Conservation (phyloP, 768 basidiomycete species). For the Cyclocybe aegerita region DNA sequence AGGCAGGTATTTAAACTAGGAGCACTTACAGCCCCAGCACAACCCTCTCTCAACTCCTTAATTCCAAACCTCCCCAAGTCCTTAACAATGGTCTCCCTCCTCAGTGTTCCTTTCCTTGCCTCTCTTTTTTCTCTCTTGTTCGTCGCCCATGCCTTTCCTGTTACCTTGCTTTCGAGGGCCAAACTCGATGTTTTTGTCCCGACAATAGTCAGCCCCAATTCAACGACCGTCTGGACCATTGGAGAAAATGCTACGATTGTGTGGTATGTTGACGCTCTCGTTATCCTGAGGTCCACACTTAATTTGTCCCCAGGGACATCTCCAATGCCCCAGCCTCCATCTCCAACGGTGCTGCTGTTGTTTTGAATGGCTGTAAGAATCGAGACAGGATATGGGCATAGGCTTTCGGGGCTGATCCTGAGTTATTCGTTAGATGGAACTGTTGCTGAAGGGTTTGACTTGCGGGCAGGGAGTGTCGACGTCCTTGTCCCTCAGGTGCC, state of each 20-base stretch:
- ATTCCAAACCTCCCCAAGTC: constrained; percentile 6
- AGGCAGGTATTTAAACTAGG: constrained; percentile 15
- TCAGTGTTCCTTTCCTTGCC: constrained; percentile 21
- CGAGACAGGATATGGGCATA: background rate
- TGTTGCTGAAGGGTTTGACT: constrained; percentile 34
- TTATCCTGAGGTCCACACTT: background rate
- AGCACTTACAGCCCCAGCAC: background rate
- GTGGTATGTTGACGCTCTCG: constrained; percentile 22
- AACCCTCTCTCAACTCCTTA: constrained; percentile 4
- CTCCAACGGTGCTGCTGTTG: constrained; percentile 37
- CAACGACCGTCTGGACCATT: constrained; percentile 26
- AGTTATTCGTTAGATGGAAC: constrained; percentile 18
- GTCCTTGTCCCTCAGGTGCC: constrained; percentile 37
- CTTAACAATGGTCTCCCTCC: constrained; percentile 20
- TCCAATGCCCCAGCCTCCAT: constrained; percentile 37
- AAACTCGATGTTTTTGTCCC: constrained; percentile 31
- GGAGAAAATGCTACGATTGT: constrained; percentile 24
- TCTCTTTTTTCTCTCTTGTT: constrained; percentile 23
- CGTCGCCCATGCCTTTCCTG: constrained; percentile 21
- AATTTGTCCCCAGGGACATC: constrained; percentile 31
- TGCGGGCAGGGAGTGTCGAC: constrained; percentile 31
- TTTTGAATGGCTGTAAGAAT: constrained; percentile 29
- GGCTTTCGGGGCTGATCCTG: background rate
- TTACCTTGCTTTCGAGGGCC: constrained; percentile 20
- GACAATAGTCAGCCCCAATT: constrained; percentile 25